A percentile compares a stretch with the other conserved stretches of the same genome.
Conservation (phyloP, 805 yeast species). For the Zygoascus biomembranicola region DNA sequence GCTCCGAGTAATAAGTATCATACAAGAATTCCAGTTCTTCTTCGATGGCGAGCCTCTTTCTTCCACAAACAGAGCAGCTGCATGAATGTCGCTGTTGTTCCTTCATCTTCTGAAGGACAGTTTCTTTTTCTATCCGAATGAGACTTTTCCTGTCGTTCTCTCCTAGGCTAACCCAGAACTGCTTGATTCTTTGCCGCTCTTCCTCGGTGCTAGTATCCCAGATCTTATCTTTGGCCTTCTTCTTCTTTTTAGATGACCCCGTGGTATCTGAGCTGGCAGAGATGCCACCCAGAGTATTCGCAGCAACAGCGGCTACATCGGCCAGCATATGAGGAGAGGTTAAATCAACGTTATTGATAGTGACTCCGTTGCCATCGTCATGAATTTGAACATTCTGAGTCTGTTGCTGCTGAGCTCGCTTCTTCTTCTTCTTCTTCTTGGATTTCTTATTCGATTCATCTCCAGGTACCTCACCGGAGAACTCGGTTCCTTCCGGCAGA, state of each 20-base stretch:
- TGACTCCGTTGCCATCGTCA: slow-evolving; percentile 61
- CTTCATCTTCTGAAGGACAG: slow-evolving; percentile 56
- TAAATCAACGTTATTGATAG: slow-evolving; percentile 47
- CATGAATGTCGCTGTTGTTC: slow-evolving; percentile 53
- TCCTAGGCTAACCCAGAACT: slow-evolving; percentile 60
- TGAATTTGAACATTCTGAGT: slow-evolving; percentile 36
- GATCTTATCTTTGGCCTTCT: slow-evolving; percentile 22
- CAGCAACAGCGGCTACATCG: slow-evolving; percentile 18
- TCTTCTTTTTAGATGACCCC: slow-evolving; percentile 2
- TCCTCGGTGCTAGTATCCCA: slow-evolving; percentile 40
- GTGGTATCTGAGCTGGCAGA: not conserved
- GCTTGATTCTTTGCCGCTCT: slow-evolving; percentile 43
- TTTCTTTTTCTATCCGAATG: slow-evolving; percentile 57
- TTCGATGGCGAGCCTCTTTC: slow-evolving; percentile 62
- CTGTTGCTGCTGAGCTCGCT: slow-evolving; percentile 33
- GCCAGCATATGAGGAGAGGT: slow-evolving; percentile 22
- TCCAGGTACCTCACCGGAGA: not conserved
- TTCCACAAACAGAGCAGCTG: slow-evolving; percentile 70
- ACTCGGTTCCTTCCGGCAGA: slow-evolving; percentile 1
- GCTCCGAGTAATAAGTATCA: slow-evolving; percentile 54
- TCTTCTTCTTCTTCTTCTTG: slow-evolving; percentile 30
- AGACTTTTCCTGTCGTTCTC: slow-evolving; percentile 54
- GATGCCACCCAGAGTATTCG: slow-evolving; percentile 3
- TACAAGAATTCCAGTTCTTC: slow-evolving; percentile 69
- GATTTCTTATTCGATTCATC: slow-evolving; percentile 9